A percentile compares a stretch with the other conserved stretches of the same genome.
Evolutionary conservation across 1,284 basidiomycete genomes (phyloP).

Genomic region (Fistulina hepatica): DNA sequence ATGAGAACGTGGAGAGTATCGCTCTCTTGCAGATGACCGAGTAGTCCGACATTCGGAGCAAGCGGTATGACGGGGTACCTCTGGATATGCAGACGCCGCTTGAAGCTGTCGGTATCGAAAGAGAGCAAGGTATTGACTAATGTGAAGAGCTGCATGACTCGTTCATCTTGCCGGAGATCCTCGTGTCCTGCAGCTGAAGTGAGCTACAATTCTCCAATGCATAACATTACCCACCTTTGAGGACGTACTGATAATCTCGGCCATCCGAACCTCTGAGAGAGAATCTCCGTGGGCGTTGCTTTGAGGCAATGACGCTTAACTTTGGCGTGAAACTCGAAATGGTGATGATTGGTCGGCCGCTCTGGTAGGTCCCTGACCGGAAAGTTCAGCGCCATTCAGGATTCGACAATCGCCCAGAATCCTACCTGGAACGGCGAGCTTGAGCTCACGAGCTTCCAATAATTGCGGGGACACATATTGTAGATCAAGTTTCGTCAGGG

Average conservation of each 20-base stretch:
- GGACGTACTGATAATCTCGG: constrained; percentile 83
- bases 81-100: constrained; percentile 91
- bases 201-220: background rate
- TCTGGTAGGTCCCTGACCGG: constrained; percentile 78
- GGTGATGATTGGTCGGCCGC: constrained; percentile 76
- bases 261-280: constrained; percentile 89
- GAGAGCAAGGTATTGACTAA: constrained; percentile 93
- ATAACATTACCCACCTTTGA: constrained; percentile 60
- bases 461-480: constrained; percentile 97
- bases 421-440: constrained; percentile 88
- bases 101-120: constrained; percentile 92
- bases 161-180: constrained; percentile 96
- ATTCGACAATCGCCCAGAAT: constrained; percentile 2
- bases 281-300: constrained; percentile 90
- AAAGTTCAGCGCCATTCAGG: constrained; percentile 5
- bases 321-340: constrained; percentile 83
- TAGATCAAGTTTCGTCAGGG: constrained; percentile 85
- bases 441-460: constrained; percentile 81
- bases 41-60: constrained; percentile 90
- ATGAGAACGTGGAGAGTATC: constrained; percentile 98
- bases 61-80: constrained; percentile 91
- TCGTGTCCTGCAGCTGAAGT: constrained; percentile 66
- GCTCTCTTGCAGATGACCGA: constrained; percentile 95
- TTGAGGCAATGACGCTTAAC: constrained; percentile 91
- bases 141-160: constrained; percentile 98